phyloP scores from a whole-genome alignment of 2,329 filamentous ascomycete species.

The Aureobasidium musti region DNA sequence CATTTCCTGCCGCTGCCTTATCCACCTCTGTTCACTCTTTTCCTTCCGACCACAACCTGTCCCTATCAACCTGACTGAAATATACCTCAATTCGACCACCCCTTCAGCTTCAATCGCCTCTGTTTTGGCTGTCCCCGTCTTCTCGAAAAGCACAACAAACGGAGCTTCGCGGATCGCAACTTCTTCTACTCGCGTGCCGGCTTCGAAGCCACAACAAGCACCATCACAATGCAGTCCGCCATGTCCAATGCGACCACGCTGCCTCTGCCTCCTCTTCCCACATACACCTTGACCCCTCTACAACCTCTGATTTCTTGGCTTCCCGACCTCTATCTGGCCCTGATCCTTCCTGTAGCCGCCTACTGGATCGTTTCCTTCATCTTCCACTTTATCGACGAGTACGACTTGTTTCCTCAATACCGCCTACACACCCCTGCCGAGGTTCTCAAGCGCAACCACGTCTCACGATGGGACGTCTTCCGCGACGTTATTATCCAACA shows the following conservation, averaged over 20 bases:
- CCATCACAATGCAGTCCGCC: slow-evolving; percentile 21
- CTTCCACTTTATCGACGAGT: slow-evolving; percentile 84
- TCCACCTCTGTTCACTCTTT: not conserved
- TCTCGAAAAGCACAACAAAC: slow-evolving; percentile 1
- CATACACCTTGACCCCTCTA: slow-evolving; percentile 71
- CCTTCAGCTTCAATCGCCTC: not conserved
- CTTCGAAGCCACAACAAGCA: slow-evolving; percentile 20
- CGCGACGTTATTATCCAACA: slow-evolving; percentile 93
- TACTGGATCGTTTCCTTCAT: slow-evolving; percentile 87
- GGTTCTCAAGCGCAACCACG: slow-evolving; percentile 82
- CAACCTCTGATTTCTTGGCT: slow-evolving; percentile 74
- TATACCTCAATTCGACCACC: not conserved
- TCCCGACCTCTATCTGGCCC: slow-evolving; percentile 76
- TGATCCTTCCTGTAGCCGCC: slow-evolving; percentile 73
- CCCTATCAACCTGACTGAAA: not conserved
- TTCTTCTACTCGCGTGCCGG: slow-evolving; percentile 18
- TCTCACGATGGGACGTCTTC: slow-evolving; percentile 78
- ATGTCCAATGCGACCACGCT: slow-evolving; percentile 55
- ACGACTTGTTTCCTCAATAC: slow-evolving; percentile 86
- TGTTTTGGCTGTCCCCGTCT: not conserved
- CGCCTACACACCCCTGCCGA: slow-evolving; percentile 94
- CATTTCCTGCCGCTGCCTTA: slow-evolving; percentile 1
- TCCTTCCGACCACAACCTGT: not conserved
- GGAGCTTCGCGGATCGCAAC: slow-evolving; percentile 17
- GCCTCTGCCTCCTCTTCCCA: slow-evolving; percentile 69